These are phyloP conservation scores for Rhododendron vialii DNA, from an alignment of 148 eudicot species.

Conservation along the genomic window DNA sequence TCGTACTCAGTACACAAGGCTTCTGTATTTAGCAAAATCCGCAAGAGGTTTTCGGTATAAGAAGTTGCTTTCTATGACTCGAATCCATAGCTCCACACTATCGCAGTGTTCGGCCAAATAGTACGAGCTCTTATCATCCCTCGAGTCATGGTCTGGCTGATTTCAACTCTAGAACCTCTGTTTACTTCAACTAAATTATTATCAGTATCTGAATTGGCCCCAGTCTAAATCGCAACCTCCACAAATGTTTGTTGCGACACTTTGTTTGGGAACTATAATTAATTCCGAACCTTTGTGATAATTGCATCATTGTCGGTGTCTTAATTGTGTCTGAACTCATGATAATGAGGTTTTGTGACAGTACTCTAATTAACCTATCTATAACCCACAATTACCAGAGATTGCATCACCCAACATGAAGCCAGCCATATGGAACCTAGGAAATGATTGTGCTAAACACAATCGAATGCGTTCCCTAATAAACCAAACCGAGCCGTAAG, in stretches of 20 bases:
- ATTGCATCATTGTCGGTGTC: slow-evolving; percentile 5
- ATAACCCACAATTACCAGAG: neutral
- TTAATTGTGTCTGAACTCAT: neutral
- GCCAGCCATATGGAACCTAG: neutral
- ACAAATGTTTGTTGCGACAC: neutral
- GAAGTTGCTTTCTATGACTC: no score
- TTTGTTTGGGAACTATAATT: neutral
- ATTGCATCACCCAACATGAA: neutral
- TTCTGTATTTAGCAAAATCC: no score
- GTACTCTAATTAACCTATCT: neutral
- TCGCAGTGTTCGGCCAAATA: no score
- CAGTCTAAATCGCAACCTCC: neutral
- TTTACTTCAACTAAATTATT: no score
- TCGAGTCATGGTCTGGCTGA: no score
- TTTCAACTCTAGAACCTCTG: no score
- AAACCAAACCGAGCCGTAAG: no score
- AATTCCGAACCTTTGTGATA: neutral
- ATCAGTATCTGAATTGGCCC: neutral
- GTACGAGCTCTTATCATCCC: no score
- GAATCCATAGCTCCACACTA: no score
- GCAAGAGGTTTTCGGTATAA: no score
- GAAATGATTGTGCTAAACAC: neutral
- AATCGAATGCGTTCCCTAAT: neutral
- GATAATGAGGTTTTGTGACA: neutral
- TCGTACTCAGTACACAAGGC: neutral